A percentile compares a stretch with the other conserved stretches of the same genome.
phyloP scores from a whole-genome alignment of 2,329 filamentous ascomycete genomes.

The Botrytis medusae region DNA sequence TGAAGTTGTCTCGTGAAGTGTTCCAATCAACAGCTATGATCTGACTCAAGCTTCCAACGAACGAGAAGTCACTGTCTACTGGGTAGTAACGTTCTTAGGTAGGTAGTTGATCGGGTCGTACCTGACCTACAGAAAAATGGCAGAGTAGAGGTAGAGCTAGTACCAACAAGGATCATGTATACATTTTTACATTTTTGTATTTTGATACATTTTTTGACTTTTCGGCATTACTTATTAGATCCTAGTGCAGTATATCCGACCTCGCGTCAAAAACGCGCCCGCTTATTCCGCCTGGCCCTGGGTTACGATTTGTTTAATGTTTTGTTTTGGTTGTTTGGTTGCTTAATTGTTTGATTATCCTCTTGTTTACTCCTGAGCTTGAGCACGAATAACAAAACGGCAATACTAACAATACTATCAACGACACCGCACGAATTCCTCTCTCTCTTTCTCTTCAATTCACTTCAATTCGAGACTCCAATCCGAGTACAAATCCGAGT shows the following conservation, averaged over 20 bases:
- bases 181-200: neutral
- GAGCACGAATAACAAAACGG: slow-evolving; percentile 13
- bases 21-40: neutral
- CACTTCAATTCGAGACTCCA: neutral
- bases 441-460: neutral
- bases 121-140: neutral
- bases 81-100: neutral
- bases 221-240: slow-evolving; percentile 12
- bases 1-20: neutral
- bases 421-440: neutral
- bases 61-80: neutral
- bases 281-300: slow-evolving; percentile 8
- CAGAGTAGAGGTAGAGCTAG: neutral
- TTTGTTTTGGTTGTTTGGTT: slow-evolving; percentile 18
- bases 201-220: neutral
- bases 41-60: neutral
- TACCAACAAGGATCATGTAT: neutral
- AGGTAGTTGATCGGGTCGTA: neutral
- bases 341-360: slow-evolving; percentile 20
- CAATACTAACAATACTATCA: neutral
- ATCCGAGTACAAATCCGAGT: slow-evolving; percentile 4
- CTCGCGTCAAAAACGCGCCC: slow-evolving; percentile 16
- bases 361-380: slow-evolving; percentile 20
- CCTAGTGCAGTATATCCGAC: neutral
- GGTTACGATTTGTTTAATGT: slow-evolving; percentile 18